A percentile compares a stretch with the other conserved stretches of the same genome.
phyloP scores from a whole-genome alignment of 805 yeast genomes.

The Nakazawaea ernobii region DNA sequence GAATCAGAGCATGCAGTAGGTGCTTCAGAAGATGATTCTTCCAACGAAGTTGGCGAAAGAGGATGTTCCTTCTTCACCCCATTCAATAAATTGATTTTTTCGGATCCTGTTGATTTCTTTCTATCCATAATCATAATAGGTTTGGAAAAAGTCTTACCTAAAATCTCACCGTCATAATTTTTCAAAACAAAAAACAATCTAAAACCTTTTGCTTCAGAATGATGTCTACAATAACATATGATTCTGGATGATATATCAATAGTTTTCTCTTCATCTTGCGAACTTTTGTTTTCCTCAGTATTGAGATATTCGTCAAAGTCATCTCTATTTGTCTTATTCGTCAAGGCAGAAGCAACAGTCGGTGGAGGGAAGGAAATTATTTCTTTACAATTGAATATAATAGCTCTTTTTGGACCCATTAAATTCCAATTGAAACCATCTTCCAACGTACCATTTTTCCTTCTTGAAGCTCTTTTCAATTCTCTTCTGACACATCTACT shows the following conservation, averaged over 20 bases:
- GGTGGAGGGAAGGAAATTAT: conserved; percentile 69
- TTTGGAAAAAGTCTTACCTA: conserved; percentile 67
- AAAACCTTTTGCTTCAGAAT: conserved; percentile 83
- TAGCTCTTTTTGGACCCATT: conserved; percentile 68
- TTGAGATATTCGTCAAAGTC: conserved; percentile 15
- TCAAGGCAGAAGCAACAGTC: conserved; percentile 19
- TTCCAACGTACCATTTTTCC: conserved; percentile 72
- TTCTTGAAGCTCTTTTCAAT: conserved; percentile 87
- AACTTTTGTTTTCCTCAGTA: conserved; percentile 20
- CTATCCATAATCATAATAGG: conserved; percentile 92
- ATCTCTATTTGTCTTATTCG: background rate
- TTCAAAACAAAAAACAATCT: conserved; percentile 62
- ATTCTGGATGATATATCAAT: conserved; percentile 63
- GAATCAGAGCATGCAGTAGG: conserved; percentile 19
- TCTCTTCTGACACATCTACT: conserved; percentile 87
- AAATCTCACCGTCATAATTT: conserved; percentile 51
- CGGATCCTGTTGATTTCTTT: conserved; percentile 52
- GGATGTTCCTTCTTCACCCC: conserved; percentile 23
- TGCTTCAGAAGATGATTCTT: conserved; percentile 53
- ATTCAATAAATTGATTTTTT: background rate
- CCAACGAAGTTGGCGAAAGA: conserved; percentile 58
- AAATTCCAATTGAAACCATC: conserved; percentile 78
- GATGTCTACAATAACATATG: conserved; percentile 95
- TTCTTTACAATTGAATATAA: conserved; percentile 89
- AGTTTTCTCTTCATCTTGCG: conserved; percentile 26